A percentile compares a stretch with the other conserved stretches of the same genome.
These are phyloP conservation scores for Rhizopus delemar DNA, from an alignment of 371 early-diverging fungal genomes.

Conservation along the genomic window DNA sequence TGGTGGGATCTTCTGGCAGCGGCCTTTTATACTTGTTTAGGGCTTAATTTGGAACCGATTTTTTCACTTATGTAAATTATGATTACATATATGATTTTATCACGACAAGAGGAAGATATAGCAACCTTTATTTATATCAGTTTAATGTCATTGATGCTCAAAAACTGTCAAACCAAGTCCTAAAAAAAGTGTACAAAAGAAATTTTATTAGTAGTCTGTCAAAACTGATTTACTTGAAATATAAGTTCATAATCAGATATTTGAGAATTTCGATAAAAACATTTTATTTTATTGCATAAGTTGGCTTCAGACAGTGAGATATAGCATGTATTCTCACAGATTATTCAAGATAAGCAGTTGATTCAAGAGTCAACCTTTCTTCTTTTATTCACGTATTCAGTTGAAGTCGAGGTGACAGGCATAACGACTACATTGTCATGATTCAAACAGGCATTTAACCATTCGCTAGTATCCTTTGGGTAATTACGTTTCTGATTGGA, in stretches of 20 bases:
- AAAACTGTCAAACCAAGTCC: slow-evolving; percentile 6
- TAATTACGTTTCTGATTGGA: slow-evolving; percentile 4
- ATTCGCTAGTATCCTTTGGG: slow-evolving; percentile 8
- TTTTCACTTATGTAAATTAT: slow-evolving; percentile 8
- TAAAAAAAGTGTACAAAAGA: slow-evolving; percentile 2
- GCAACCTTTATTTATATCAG: slow-evolving; percentile 7
- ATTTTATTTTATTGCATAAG: too few species aligned
- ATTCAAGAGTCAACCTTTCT: slow-evolving; percentile 4
- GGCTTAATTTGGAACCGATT: slow-evolving; percentile 7
- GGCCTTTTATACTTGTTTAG: slow-evolving; percentile 6
- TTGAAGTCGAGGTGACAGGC: slow-evolving; percentile 9
- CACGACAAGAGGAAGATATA: slow-evolving; percentile 6
- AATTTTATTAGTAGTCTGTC: slow-evolving; percentile 4
- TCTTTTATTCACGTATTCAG: slow-evolving; percentile 10
- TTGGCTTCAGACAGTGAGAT: too few species aligned
- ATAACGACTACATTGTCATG: slow-evolving; percentile 2
- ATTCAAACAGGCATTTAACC: slow-evolving; percentile 8
- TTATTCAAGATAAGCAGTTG: slow-evolving; percentile 1
- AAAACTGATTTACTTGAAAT: slow-evolving; percentile 4
- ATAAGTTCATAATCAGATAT: slow-evolving; percentile 2
- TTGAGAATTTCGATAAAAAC: too few species aligned
- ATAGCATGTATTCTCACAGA: not conserved
- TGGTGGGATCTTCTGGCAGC: slow-evolving; percentile 3
- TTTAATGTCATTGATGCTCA: slow-evolving; percentile 9
- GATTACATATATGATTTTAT: slow-evolving; percentile 5